These are phyloP conservation scores for Cyberlindnera meyerae DNA, from an alignment of 805 yeast species.

Conservation along the genomic window DNA sequence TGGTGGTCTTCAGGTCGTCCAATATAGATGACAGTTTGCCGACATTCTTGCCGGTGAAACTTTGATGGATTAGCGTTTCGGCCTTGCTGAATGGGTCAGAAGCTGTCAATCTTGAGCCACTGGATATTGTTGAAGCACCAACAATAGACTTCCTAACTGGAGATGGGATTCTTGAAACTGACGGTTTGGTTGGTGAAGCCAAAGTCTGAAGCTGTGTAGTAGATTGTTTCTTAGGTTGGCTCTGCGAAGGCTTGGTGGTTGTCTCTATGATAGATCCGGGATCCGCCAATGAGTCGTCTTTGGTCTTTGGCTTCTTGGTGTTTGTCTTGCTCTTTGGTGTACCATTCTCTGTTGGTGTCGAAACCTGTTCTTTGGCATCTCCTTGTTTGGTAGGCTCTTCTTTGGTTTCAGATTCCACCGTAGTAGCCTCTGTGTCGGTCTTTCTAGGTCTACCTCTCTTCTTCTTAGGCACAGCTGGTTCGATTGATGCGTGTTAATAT, in stretches of 20 bases:
- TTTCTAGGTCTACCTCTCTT: not conserved
- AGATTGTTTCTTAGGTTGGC: too few species aligned
- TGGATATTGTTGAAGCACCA: not conserved
- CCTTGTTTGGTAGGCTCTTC: not conserved
- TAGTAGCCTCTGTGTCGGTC: not conserved
- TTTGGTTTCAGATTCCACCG: not conserved
- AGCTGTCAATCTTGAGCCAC: constrained; percentile 1
- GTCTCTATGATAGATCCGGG: too few species aligned
- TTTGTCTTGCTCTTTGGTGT: constrained; percentile 2
- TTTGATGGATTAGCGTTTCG: constrained; percentile 13
- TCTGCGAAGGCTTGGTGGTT: constrained; percentile 1
- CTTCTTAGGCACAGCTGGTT: not conserved
- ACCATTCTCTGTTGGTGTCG: not conserved
- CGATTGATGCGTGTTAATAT: not conserved
- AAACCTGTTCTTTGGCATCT: not conserved
- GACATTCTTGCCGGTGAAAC: constrained; percentile 17
- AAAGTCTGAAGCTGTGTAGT: constrained; percentile 3
- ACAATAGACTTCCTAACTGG: constrained; percentile 17
- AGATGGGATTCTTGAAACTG: constrained; percentile 18
- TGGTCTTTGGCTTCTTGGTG: not conserved
- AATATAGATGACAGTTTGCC: constrained; percentile 20
- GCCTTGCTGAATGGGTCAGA: constrained; percentile 11
- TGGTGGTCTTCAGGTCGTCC: constrained; percentile 23
- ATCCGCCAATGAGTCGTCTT: too few species aligned
- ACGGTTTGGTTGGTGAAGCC: constrained; percentile 3